Evolutionary conservation across 768 basidiomycete species (phyloP).

Genomic region (Kwoniella mangroviensis): DNA sequence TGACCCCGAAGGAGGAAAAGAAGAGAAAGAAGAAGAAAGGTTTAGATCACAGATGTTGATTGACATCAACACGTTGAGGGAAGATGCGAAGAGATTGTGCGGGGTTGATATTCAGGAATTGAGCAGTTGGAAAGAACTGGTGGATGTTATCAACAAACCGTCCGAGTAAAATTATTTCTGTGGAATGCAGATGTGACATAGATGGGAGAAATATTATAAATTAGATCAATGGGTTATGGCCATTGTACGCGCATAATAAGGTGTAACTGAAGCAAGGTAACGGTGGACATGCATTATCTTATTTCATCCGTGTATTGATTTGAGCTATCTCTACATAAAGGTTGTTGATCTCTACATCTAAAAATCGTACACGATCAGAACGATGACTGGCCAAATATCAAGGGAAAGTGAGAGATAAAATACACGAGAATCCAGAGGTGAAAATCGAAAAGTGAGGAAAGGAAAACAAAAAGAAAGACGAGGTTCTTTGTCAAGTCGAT

Average conservation of each 20-base stretch:
- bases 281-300: neutral
- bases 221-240: no score
- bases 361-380: no score
- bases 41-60: conserved; percentile 82
- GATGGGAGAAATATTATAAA: no score
- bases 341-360: neutral
- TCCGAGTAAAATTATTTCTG: conserved; percentile 18
- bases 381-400: no score
- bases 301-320: neutral
- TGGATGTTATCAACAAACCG: conserved; percentile 44
- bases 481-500: neutral
- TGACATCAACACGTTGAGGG: conserved; percentile 82
- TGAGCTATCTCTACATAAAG: conserved; percentile 1
- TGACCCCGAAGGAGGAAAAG: conserved; percentile 62
- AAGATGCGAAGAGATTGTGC: conserved; percentile 67
- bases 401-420: no score
- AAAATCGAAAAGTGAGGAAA: no score
- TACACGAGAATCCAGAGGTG: no score
- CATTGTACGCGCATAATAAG: no score
- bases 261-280: neutral
- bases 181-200: no score
- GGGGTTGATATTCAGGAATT: conserved; percentile 50
- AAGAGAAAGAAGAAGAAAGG: conserved; percentile 79
- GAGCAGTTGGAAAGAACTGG: conserved; percentile 54
- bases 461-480: neutral